phyloP scores from a whole-genome alignment of 2,329 filamentous ascomycete species.

The Verticillium isaacii region DNA sequence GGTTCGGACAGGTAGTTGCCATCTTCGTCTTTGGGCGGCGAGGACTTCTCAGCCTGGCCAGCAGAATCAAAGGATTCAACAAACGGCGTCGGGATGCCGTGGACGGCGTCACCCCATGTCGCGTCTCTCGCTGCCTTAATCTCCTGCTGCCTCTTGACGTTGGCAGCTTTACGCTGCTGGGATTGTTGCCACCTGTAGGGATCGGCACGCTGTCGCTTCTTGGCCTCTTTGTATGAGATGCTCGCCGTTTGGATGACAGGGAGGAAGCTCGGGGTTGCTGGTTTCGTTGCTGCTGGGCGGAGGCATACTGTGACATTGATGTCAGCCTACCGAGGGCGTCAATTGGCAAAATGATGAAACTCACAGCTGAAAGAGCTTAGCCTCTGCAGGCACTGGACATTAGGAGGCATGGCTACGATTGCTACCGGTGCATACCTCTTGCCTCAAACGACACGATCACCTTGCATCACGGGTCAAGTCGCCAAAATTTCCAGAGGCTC shows the following conservation, averaged over 20 bases:
- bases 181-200: conserved; percentile 80
- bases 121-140: conserved; percentile 61
- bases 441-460: conserved; percentile 7
- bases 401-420: conserved; percentile 57
- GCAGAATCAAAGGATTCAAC: conserved; percentile 73
- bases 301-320: conserved; percentile 49
- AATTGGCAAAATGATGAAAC: conserved; percentile 16
- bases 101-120: conserved; percentile 70
- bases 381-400: conserved; percentile 57
- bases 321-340: conserved; percentile 4
- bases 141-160: conserved; percentile 68
- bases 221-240: conserved; percentile 57
- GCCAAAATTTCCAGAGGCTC: conserved; percentile 9
- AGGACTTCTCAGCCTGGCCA: conserved; percentile 37
- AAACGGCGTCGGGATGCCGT: conserved; percentile 76
- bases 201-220: conserved; percentile 65
- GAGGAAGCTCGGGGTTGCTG: conserved; percentile 44
- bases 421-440: conserved; percentile 10
- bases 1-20: conserved; percentile 34
- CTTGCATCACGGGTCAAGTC: conserved; percentile 6
- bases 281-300: conserved; percentile 42
- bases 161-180: conserved; percentile 77
- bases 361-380: conserved; percentile 57
- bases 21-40: conserved; percentile 31
- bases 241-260: conserved; percentile 62